Evolutionary conservation across 495 filamentous ascomycete genomes (phyloP), one percentile per base, ranked within the genome.

Genomic region (Neurospora sp.): DNA sequence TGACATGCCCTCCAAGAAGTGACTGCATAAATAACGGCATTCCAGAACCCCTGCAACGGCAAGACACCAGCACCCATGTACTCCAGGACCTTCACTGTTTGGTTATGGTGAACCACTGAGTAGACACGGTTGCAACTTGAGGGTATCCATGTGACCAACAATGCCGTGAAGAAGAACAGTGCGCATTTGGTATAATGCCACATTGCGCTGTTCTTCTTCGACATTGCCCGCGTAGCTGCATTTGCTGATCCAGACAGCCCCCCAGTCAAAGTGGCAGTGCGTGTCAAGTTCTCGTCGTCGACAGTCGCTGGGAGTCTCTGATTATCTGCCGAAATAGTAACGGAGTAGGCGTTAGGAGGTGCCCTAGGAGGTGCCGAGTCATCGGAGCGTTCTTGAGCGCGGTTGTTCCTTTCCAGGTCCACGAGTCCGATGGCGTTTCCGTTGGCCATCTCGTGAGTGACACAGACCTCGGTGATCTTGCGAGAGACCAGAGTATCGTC

Each of bases 11-110:
- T 79, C 83, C 83, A 86, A 16, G 84, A 88, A 4, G 92, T 93
- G 23, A 88, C 89, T 14, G 89, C 79, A 81, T 96, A 97, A 72
- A 97, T 93, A 71, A 93, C 78, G 23, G 89, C 88, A 76, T 96
- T 97, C 91, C 93, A 95, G 77, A 96, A 94, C 2, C 94, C 94
- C 77, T 96, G 94, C 0, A 94, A 84, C 0, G 94, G 94, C 27
- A 96, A 85, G 0, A 96, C 93, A 69, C 94, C 86, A 1, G 91
- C 89, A 37, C 90, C 89, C 66, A 89, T 86, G 72, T 90, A 91
- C 75, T 92, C 90, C 37, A 96, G 86, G 31, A 83, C 82, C 70
- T 90, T 88, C 37, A 83, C 85, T 6, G 87, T 81, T 1, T 85
- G 69, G 38, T 88, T 83, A 0, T 84, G 82, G 76, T 90, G 81